Conservation (phyloP, 208 protist species). For the Leishmania arabica region DNA sequence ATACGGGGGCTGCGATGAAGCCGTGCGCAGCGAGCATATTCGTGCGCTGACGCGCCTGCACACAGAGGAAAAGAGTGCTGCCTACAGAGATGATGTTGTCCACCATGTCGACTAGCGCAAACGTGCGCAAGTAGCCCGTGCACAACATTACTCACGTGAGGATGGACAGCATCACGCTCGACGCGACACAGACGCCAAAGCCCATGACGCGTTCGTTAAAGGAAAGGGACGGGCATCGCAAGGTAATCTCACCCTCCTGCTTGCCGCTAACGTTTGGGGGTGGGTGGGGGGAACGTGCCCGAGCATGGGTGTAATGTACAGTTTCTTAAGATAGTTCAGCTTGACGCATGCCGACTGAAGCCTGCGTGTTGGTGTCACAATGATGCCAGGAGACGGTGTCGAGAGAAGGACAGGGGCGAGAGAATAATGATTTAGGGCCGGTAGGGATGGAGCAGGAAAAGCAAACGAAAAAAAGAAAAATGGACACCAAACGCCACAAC, state of each 20-base stretch:
- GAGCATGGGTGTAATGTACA: slow-evolving; percentile 25
- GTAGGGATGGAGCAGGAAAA: neutral
- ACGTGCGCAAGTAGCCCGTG: slow-evolving; percentile 46
- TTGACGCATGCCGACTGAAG: slow-evolving; percentile 33
- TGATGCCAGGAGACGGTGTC: neutral
- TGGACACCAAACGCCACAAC: neutral
- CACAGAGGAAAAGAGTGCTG: slow-evolving; percentile 72
- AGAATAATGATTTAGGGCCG: neutral
- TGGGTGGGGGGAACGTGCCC: slow-evolving; percentile 4
- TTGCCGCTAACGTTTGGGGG: neutral
- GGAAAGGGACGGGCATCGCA: slow-evolving; percentile 44
- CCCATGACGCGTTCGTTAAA: slow-evolving; percentile 65
- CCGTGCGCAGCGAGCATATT: slow-evolving; percentile 69
- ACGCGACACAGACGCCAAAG: slow-evolving; percentile 41
- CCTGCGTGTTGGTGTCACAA: neutral
- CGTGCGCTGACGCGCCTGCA: slow-evolving; percentile 58
- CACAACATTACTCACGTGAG: slow-evolving; percentile 66
- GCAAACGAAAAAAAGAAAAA: no score
- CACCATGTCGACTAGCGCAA: slow-evolving; percentile 63
- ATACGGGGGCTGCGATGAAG: slow-evolving; percentile 53
- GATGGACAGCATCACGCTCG: slow-evolving; percentile 60
- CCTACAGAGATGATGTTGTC: slow-evolving; percentile 58
- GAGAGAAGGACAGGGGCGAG: neutral
- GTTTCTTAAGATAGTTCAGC: slow-evolving; percentile 21
- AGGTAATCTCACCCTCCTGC: slow-evolving; percentile 25